Base-by-base conservation (phyloP, 345 rosid genomes). In the Cochlearia excelsa region DNA sequence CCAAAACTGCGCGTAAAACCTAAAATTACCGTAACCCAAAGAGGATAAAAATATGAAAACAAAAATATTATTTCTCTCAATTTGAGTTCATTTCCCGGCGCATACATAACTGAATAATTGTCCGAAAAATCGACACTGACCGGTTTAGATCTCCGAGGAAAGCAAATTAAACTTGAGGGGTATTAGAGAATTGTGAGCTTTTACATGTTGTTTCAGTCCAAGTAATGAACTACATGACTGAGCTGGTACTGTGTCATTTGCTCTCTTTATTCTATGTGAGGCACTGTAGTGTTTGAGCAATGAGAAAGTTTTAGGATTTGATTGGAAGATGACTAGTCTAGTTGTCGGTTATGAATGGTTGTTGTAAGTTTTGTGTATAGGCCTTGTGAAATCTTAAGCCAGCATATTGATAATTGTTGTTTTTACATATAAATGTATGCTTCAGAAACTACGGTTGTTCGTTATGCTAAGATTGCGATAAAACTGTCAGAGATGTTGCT, bases 401-500 rank as follows among this genome's bases (percentile, higher is more conserved):
- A 33, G 4, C 5, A 16, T 16, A 16, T 16, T 59, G 9, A 7
- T 40, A 29, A 40, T 26, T 57, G 35, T 10, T 70, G 45, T 45
- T 61, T 68, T 16, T 16, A 16, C 23, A 16, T 28, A 16, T 71
- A 26, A 66, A 88, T 94, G 76, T 78, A 68, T 40, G 76, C 85
- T 1, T 81, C 94, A 10, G 85, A 86, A 45, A 67, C 87, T 51
- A 23, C 37, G 4, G 49, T 88, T 6, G 72, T 75, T 58, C 88
- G 86, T n/a, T 88, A 88, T 79, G 90, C 90, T 1, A 88, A 84
- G 82, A 88, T 88, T 60, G 90, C 96, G 0, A 78, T 72, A 88
- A 88, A 74, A 83, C 90, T 3, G 88, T 86, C 7, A 73, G 96
- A 46, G 96, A 88, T 63, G 96, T 88, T 54, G 94, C 96, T 0